phyloP scores from a whole-genome alignment of 768 basidiomycete species.

The Tulasnella sp. region DNA sequence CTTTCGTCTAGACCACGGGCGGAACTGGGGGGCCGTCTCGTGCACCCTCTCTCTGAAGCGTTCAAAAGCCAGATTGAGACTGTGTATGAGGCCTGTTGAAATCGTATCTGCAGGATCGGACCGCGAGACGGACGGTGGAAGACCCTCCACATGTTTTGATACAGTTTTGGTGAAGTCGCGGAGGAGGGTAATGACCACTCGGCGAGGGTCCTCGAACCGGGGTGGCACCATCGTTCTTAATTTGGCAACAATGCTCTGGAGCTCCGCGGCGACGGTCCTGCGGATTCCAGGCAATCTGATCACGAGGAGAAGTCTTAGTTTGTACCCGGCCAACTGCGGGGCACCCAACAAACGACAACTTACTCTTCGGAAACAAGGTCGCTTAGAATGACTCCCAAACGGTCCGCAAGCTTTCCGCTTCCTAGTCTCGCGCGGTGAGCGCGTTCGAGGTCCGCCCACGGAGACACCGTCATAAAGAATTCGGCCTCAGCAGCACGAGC shows the following conservation, averaged over 20 bases:
- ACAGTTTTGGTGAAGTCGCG: constrained; percentile 49
- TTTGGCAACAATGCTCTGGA: constrained; percentile 40
- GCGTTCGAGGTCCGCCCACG: constrained; percentile 28
- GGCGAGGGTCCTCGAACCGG: constrained; percentile 53
- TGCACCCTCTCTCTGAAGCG: not conserved
- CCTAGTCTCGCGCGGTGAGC: constrained; percentile 18
- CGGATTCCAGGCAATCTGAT: constrained; percentile 63
- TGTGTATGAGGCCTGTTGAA: constrained; percentile 8
- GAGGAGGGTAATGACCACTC: constrained; percentile 51
- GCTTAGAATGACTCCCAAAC: constrained; percentile 57
- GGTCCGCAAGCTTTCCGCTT: constrained; percentile 43
- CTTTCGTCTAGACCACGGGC: not conserved
- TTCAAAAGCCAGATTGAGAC: constrained; percentile 9
- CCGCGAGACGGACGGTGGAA: not conserved
- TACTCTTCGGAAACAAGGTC: constrained; percentile 35
- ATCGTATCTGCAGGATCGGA: not conserved
- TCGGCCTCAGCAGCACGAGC: constrained; percentile 55
- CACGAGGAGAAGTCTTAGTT: too few species aligned
- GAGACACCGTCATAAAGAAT: constrained; percentile 45
- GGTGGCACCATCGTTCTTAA: constrained; percentile 45
- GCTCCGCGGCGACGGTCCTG: constrained; percentile 50
- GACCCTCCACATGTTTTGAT: constrained; percentile 47
- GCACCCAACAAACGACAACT: not conserved
- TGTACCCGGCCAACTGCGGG: too few species aligned
- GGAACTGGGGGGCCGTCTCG: constrained; percentile 2